Percentiles rank a stretch among this genome's conserved stretches.
Evolutionary conservation across 441 rosid genomes (phyloP).

Genomic region (Arabidopsis lyrata): DNA sequence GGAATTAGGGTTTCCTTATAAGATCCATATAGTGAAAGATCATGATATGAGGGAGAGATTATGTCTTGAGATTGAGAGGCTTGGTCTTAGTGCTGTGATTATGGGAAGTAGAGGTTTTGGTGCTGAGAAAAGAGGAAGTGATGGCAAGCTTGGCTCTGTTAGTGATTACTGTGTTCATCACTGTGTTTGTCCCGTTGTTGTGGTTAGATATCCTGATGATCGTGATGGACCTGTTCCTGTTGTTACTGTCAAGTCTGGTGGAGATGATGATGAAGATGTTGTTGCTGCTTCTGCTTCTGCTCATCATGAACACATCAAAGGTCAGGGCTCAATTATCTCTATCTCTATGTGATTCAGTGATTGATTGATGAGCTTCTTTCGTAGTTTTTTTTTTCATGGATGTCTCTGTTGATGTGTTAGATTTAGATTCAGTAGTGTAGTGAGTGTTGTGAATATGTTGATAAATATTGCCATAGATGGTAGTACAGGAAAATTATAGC

Average conservation of each 20-base stretch:
- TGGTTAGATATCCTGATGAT: conserved; percentile 80
- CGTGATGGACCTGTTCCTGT: conserved; percentile 56
- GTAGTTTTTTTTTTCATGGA: neutral
- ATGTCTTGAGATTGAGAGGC: conserved; percentile 89
- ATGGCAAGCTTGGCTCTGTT: conserved; percentile 83
- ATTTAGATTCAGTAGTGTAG: conserved; percentile 18
- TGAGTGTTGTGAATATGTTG: conserved; percentile 1
- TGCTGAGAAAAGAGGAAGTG: conserved; percentile 71
- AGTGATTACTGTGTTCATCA: conserved; percentile 93
- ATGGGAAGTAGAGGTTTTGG: conserved; percentile 95
- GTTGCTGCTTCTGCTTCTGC: conserved; percentile 30
- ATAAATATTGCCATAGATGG: conserved; percentile 23
- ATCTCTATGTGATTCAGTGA: neutral
- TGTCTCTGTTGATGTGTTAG: conserved; percentile 16
- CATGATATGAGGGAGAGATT: conserved; percentile 94
- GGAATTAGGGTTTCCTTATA: conserved; percentile 78
- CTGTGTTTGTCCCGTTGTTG: conserved; percentile 89
- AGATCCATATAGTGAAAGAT: conserved; percentile 90
- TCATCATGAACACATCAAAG: conserved; percentile 52
- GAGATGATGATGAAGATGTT: conserved; percentile 52
- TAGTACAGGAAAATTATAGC: neutral
- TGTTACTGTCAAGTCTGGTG: conserved; percentile 54
- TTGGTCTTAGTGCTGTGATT: conserved; percentile 80
- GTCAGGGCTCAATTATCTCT: conserved; percentile 40
- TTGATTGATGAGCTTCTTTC: conserved; percentile 14